Conservation (phyloP, 306 rosid genomes). For the Abrus pulchellus region DNA sequence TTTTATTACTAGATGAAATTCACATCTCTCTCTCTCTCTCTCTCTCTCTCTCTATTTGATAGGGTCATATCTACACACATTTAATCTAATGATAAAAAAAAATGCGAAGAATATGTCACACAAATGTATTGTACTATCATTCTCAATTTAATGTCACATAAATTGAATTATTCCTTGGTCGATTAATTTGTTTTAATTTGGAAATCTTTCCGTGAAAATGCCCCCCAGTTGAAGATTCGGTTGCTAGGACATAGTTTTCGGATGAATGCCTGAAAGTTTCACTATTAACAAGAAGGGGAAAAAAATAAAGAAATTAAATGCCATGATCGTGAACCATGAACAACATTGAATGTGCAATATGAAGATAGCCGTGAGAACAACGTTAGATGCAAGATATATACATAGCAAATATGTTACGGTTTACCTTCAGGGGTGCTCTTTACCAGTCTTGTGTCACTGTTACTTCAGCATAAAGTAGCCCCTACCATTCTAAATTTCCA, state of each 20-base stretch:
- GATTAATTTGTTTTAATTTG: not conserved
- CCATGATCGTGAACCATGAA: slow-evolving; percentile 45
- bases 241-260: slow-evolving; percentile 57
- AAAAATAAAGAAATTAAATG: slow-evolving; percentile 2
- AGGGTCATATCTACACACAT: no score
- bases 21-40: no score
- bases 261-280: slow-evolving; percentile 50
- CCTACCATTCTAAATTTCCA: slow-evolving; percentile 29
- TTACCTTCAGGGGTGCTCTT: slow-evolving; percentile 35
- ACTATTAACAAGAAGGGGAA: slow-evolving; percentile 23
- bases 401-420: slow-evolving; percentile 4
- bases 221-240: slow-evolving; percentile 37
- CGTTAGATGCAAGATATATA: slow-evolving; percentile 18
- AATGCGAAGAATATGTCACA: no score
- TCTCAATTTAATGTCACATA: no score
- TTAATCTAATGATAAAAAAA: no score
- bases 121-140: no score
- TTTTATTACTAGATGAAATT: no score
- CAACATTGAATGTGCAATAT: slow-evolving; percentile 38
- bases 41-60: no score
- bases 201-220: not conserved
- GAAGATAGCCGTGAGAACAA: slow-evolving; percentile 48
- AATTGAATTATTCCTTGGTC: not conserved
- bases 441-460: slow-evolving; percentile 48
- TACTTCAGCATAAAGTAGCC: slow-evolving; percentile 44